A percentile compares a stretch with the other conserved stretches of the same genome.
Conservation (phyloP, 208 protist species). For the Leishmania guyanensis region DNA sequence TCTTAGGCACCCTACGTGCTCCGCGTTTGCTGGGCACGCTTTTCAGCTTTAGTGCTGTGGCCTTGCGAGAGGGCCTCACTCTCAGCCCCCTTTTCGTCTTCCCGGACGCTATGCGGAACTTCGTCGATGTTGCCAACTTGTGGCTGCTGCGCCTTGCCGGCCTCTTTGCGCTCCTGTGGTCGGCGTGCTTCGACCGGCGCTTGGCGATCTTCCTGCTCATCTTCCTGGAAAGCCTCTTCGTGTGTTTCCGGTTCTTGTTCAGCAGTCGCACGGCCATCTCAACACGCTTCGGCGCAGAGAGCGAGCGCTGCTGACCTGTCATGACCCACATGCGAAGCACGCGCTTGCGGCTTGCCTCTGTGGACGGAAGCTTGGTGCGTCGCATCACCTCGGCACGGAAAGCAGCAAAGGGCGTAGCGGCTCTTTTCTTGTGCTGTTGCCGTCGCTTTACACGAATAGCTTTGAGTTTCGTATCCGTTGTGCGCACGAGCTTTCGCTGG, state of each 20-base stretch:
- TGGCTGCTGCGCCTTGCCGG: neutral
- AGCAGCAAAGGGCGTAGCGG: constrained; percentile 16
- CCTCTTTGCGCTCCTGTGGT: neutral
- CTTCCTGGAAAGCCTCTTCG: constrained; percentile 15
- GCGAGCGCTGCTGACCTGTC: constrained; percentile 24
- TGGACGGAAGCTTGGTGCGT: constrained; percentile 16
- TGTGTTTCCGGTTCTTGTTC: constrained; percentile 12
- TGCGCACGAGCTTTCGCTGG: neutral
- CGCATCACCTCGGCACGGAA: constrained; percentile 34
- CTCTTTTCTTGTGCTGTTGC: constrained; percentile 1
- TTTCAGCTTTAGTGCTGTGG: neutral
- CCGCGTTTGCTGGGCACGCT: neutral
- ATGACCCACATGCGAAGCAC: constrained; percentile 36
- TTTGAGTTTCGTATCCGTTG: constrained; percentile 10
- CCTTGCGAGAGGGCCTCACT: neutral
- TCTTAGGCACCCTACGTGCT: neutral
- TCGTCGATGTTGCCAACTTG: neutral
- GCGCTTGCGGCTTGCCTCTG: constrained; percentile 10
- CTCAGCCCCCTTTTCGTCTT: neutral
- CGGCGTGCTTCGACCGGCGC: neutral
- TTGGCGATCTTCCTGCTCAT: neutral
- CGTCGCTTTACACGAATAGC: neutral
- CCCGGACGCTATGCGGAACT: neutral
- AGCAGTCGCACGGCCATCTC: constrained; percentile 38
- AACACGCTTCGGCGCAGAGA: constrained; percentile 25